Base-by-base conservation (phyloP, 2,329 filamentous ascomycete species). In the Aspergillus fructus region DNA sequence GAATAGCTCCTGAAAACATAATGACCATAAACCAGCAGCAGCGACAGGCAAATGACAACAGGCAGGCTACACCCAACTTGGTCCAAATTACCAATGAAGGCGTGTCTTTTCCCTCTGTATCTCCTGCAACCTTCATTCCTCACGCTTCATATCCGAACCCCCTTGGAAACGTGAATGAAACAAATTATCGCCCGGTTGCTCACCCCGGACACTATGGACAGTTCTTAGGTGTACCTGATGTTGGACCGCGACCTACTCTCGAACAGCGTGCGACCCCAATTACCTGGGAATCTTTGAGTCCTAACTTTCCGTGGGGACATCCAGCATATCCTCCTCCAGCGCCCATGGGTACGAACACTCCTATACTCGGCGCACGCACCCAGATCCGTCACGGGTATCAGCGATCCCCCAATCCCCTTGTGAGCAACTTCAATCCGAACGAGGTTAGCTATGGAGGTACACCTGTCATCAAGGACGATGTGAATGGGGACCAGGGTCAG, bases 1-100 rank as follows among this genome's bases (percentile, higher is more conserved):
- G 71, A 4, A 64, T 73, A 24, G 51, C 61, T 2, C 62, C 57
- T 4, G 53, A 68, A 5, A 19, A 66, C 8, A 41, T 72, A 27
- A 56, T 68, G 27, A 52, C 55, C 4, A 68, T 71, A 55, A 47
- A 43, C 12, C 55, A 19, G 33, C 19, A 21, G 21, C 19, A 27
- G 27, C 43, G 13, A 33, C 30, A 48, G n/a, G 33, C 11, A 5
- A 45, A 46, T 23, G 41, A 45, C 34, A 59, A 46, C 40, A 33
- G 5, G 15, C 48, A 13, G 17, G 17, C 19, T 3, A 54, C 45
- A 15, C 61, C 65, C 3, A 43, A 53, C 4, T 17, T 69, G 33
- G 19, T 69, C 13, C 66, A 62, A 41, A 58, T 69, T 11, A 61
- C 58, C 4, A 59, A 65, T 42, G 43, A 63, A 8, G 62, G 63